Evolutionary conservation across 352 stramenopile species (phyloP), one percentile per base, ranked within the genome.

Genomic region (Pythium aphanidermatum): DNA sequence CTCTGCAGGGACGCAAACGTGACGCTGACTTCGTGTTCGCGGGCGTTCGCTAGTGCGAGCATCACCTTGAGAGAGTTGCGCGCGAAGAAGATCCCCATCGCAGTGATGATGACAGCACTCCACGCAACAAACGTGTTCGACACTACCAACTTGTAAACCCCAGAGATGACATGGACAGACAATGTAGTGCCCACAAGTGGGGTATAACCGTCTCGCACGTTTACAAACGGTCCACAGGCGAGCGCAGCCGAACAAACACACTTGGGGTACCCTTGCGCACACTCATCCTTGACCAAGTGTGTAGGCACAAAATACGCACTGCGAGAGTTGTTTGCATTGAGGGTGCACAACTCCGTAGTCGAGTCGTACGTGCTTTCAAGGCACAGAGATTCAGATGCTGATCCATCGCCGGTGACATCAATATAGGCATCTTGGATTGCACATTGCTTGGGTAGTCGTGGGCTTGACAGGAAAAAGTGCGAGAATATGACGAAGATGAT

Each of bases 181-280:
- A 56, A 30, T 26, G 75, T 46, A 39, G 51, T 47, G 13, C 43
- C 41, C 28, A 72, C 21, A 0, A 92, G 34, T 13, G 68, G 59
- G 3, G 55, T 50, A 31, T 83, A 87, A 2, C 73, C 77, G 20
- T 64, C 72, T 0, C 43, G 23, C 8, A 63, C 57, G 20, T 43
- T 42, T 5, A 65, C 41, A 27, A 91, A 91, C 14, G 76, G 75
- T 0, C 76, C 79, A 33, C 79, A 91, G 0, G 72, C 70, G 7
- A 72, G 56, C n/a, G 62, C 44, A 6, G 30, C 27, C 8, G 46
- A 37, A 34, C 71, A 86, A 10, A 91, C 50, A 14, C 75, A 91
- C 11, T 68, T 58, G 21, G 74, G 74, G 17, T 84, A 87, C n/a
- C 70, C 68, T 2, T 37, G 33, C 1, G 36, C 33, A 33, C 68